Conservation (phyloP, 805 yeast species). For the Lipomyces lipofer region DNA sequence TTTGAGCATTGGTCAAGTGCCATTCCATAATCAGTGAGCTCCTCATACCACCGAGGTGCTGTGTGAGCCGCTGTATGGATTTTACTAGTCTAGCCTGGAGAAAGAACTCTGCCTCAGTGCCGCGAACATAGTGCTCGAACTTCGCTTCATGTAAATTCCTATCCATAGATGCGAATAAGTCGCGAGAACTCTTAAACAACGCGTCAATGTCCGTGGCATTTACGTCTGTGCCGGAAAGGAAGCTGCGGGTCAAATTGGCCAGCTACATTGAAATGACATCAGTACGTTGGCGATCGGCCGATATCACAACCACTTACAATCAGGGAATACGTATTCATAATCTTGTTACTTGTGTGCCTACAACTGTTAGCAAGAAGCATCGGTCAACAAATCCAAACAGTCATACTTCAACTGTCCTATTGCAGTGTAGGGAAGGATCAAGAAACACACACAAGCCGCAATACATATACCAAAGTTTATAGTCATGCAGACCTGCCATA, state of each 20-base stretch:
- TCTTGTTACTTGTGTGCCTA: conserved; percentile 32
- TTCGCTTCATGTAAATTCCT: conserved; percentile 56
- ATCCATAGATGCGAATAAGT: conserved; percentile 37
- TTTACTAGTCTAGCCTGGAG: conserved; percentile 50
- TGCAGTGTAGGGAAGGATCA: conserved; percentile 65
- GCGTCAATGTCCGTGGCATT: conserved; percentile 26
- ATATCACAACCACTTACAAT: conserved; percentile 35
- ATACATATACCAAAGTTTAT: conserved; percentile 61
- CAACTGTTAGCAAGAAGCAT: too few species aligned
- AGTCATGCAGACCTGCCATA: conserved; percentile 56
- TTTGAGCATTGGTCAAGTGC: conserved; percentile 18
- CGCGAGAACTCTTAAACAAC: conserved; percentile 13
- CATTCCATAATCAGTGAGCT: conserved; percentile 60
- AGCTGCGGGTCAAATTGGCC: conserved; percentile 21
- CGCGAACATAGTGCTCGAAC: conserved; percentile 57
- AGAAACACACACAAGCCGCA: conserved; percentile 61
- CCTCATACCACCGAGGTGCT: conserved; percentile 65
- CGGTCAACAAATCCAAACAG: conserved; percentile 8
- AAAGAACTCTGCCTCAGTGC: conserved; percentile 56
- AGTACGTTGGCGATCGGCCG: conserved; percentile 22
- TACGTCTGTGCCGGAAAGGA: conserved; percentile 22
- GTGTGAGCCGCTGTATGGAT: conserved; percentile 53
- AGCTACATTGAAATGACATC: background rate
- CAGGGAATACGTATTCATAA: conserved; percentile 54
- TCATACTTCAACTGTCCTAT: conserved; percentile 46